Percentiles rank a stretch among this genome's conserved stretches.
These are phyloP conservation scores for Abelmoschus esculentus DNA, from an alignment of 345 rosid genomes.

Conservation along the genomic window DNA sequence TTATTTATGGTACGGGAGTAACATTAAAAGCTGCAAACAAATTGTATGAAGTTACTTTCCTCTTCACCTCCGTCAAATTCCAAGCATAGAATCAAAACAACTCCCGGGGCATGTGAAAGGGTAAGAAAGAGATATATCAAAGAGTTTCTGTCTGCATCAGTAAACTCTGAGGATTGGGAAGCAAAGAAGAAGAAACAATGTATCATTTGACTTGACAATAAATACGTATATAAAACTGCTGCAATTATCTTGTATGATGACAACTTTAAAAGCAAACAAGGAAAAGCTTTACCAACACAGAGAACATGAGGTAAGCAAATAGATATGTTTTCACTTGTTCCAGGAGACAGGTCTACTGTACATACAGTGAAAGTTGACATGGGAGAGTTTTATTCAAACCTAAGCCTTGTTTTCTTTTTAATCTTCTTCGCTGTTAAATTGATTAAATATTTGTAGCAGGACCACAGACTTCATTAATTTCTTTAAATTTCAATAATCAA, in stretches of 20 bases:
- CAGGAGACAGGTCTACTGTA: too few species aligned
- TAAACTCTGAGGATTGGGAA: neutral
- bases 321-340: neutral
- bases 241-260: neutral
- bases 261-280: too few species aligned
- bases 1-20: too few species aligned
- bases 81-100: neutral
- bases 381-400: neutral
- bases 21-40: conserved; percentile 6
- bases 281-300: neutral
- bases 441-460: neutral
- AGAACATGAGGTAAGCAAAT: neutral
- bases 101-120: too few species aligned
- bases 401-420: neutral
- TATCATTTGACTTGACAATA: conserved; percentile 3
- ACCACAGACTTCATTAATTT: neutral
- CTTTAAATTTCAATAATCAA: neutral
- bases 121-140: conserved; percentile 7
- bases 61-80: conserved; percentile 11
- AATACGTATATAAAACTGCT: neutral
- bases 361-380: too few species aligned
- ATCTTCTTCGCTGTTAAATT: too few species aligned
- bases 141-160: conserved; percentile 14
- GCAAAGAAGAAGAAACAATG: neutral
- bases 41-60: neutral